These are phyloP conservation scores for Solanum medicagineum DNA, from an alignment of 257 asterid species.

Conservation along the genomic window DNA sequence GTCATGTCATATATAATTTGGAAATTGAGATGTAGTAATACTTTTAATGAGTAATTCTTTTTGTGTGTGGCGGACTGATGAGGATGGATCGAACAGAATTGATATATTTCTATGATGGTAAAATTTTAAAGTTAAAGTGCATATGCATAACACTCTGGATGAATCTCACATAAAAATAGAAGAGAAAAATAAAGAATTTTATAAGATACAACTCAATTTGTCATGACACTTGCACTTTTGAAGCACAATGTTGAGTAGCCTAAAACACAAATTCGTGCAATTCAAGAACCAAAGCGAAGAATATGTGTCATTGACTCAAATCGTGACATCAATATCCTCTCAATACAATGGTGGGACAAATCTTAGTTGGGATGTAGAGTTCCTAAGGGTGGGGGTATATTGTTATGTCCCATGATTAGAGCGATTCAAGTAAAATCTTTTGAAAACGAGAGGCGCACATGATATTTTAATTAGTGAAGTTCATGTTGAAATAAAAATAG, in stretches of 20 bases:
- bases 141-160: background rate
- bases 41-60: background rate
- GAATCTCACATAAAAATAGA: background rate
- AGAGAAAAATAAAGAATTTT: background rate
- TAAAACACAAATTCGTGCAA: background rate
- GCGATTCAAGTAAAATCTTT: background rate
- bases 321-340: rapidly evolving
- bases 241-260: background rate
- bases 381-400: background rate
- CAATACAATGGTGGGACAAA: background rate
- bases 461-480: background rate
- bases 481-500: rapidly evolving
- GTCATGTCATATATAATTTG: background rate
- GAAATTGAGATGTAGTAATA: background rate
- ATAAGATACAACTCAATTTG: background rate
- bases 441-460: background rate
- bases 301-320: background rate
- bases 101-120: background rate
- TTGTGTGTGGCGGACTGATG: background rate
- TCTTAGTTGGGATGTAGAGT: background rate
- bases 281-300: background rate
- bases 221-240: background rate
- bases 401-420: background rate
- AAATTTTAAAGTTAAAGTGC: background rate
- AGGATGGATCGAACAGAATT: background rate